These are phyloP conservation scores for Talaromyces sp. DNA, from an alignment of 2,329 filamentous ascomycete species.

Conservation along the genomic window DNA sequence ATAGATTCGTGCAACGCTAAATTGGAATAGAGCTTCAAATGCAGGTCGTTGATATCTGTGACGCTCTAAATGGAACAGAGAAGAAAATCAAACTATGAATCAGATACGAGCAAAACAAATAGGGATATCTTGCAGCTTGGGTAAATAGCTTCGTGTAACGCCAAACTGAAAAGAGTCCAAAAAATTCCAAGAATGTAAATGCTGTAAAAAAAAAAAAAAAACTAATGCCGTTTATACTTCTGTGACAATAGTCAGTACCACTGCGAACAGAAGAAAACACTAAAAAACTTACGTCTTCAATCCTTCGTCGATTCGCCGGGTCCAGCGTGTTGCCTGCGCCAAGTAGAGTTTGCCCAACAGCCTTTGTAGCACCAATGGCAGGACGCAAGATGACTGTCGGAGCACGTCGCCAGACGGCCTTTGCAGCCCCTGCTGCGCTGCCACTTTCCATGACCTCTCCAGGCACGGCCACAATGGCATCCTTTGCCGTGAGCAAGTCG, in stretches of 20 bases:
- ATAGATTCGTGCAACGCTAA: not conserved
- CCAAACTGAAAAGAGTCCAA: not conserved
- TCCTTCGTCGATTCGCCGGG: constrained; percentile 68
- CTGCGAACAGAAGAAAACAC: not conserved
- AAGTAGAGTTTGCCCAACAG: constrained; percentile 79
- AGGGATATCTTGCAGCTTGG: constrained; percentile 1
- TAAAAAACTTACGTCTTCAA: constrained; percentile 74
- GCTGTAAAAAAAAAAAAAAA: not conserved
- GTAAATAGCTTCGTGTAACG: not conserved
- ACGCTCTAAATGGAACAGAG: not conserved
- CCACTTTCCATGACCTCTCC: constrained; percentile 83
- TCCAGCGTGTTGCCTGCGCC: constrained; percentile 91
- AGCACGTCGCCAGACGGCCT: constrained; percentile 70
- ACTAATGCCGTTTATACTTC: constrained; percentile 40
- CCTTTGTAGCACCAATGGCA: constrained; percentile 83
- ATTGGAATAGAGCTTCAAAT: not conserved
- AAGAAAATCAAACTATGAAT: not conserved
- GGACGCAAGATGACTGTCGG: constrained; percentile 92
- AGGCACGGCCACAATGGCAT: constrained; percentile 92
- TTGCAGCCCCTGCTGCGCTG: constrained; percentile 72
- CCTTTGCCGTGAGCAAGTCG: constrained; percentile 77
- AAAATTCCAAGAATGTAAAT: constrained; percentile 1
- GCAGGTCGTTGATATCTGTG: not conserved
- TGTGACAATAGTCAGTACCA: constrained; percentile 14
- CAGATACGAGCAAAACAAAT: not conserved